Conservation (phyloP, 2,329 filamentous ascomycete genomes). For the Colletotrichum eremochloae region DNA sequence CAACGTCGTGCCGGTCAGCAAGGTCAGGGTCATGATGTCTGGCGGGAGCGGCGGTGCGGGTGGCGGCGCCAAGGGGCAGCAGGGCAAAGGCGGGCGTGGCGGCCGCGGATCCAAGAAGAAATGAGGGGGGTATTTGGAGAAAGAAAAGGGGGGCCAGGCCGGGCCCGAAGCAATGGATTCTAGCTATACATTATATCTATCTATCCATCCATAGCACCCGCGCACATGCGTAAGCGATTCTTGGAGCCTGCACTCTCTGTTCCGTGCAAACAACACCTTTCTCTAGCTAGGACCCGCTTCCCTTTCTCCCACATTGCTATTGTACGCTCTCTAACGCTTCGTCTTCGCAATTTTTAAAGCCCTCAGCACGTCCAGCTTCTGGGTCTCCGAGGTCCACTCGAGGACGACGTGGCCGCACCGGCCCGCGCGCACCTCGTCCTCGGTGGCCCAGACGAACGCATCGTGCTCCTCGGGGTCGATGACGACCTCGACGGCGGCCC, state of each 20-base stretch:
- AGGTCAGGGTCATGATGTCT: conserved; percentile 82
- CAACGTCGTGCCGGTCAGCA: conserved; percentile 84
- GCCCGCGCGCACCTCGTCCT: conserved; percentile 52
- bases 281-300: too few species aligned
- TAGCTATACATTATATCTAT: not conserved
- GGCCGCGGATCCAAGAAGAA: conserved; percentile 61
- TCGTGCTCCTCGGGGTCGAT: conserved; percentile 59
- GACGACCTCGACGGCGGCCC: conserved; percentile 20
- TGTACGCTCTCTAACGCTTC: not conserved
- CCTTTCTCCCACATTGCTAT: not conserved
- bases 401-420: conserved; percentile 16
- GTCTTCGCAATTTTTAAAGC: conserved; percentile 29
- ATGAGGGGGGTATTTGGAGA: conserved; percentile 11
- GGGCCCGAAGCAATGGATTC: not conserved
- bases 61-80: conserved; percentile 53
- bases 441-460: conserved; percentile 53
- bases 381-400: conserved; percentile 41
- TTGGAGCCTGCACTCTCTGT: not conserved
- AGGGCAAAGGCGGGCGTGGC: conserved; percentile 50
- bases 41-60: conserved; percentile 64
- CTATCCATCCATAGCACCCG: not conserved
- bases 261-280: not conserved
- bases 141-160: too few species aligned
- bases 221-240: not conserved
- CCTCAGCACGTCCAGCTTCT: conserved; percentile 39